These are phyloP conservation scores for Fusarium dlaminii DNA, from an alignment of 2,329 filamentous ascomycete genomes.

Conservation along the genomic window DNA sequence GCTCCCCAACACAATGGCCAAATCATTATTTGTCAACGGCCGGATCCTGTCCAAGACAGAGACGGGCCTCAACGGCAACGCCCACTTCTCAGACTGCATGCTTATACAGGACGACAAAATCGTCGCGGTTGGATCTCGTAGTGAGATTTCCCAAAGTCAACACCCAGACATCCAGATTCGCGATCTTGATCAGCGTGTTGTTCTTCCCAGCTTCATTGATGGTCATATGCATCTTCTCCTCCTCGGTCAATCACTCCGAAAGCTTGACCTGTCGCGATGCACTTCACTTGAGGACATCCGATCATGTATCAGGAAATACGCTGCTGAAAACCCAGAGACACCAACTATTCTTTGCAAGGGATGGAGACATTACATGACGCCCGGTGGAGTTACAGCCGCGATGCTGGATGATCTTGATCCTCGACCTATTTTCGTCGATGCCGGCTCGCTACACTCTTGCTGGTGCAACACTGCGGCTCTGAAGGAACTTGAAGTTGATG, in stretches of 20 bases:
- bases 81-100: slow-evolving; percentile 42
- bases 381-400: slow-evolving; percentile 53
- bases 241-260: slow-evolving; percentile 62
- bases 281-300: slow-evolving; percentile 59
- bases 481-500: slow-evolving; percentile 56
- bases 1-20: not conserved
- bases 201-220: slow-evolving; percentile 66
- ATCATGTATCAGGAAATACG: slow-evolving; percentile 54
- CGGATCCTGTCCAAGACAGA: slow-evolving; percentile 30
- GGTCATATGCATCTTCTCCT: slow-evolving; percentile 65
- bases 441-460: slow-evolving; percentile 63
- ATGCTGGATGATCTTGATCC: slow-evolving; percentile 61
- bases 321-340: slow-evolving; percentile 55
- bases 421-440: slow-evolving; percentile 64
- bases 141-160: not conserved
- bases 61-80: slow-evolving; percentile 19
- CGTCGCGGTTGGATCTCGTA: slow-evolving; percentile 42
- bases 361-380: slow-evolving; percentile 61
- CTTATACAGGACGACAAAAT: slow-evolving; percentile 45
- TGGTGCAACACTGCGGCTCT: slow-evolving; percentile 65
- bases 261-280: slow-evolving; percentile 59
- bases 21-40: slow-evolving; percentile 34
- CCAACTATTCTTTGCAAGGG: slow-evolving; percentile 61
- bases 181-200: slow-evolving; percentile 46
- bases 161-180: not conserved